phyloP scores from a whole-genome alignment of 2,329 filamentous ascomycete species.

The Alternaria ventricosa region DNA sequence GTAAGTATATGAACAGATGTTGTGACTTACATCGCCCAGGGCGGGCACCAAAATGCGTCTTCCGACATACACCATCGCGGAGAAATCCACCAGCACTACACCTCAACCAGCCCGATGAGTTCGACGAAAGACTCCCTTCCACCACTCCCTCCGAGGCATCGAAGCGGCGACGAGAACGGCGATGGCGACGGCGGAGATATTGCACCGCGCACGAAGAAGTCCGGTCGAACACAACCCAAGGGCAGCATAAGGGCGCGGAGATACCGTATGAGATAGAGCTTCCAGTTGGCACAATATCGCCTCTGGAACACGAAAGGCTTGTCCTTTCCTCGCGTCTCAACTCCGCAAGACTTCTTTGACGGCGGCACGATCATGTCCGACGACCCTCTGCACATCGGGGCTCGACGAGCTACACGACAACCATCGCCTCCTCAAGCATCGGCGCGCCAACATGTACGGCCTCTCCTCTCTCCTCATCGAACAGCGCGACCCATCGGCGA shows the following conservation, averaged over 20 bases:
- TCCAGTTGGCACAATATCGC: background rate
- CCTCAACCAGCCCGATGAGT: background rate
- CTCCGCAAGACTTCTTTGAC: background rate
- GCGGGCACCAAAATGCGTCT: background rate
- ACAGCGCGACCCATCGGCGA: background rate
- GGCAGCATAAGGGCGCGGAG: background rate
- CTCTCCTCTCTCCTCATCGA: background rate
- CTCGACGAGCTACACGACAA: background rate
- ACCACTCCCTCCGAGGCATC: background rate
- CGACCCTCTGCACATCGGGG: background rate
- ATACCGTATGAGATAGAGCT: background rate
- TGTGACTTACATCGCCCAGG: background rate
- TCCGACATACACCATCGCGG: background rate
- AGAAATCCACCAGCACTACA: background rate
- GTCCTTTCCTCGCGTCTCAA: background rate
- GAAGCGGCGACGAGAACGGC: background rate
- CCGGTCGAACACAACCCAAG: background rate
- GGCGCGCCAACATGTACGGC: background rate
- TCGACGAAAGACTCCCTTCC: background rate
- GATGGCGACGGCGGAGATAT: background rate
- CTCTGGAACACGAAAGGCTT: background rate
- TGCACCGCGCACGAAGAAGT: background rate
- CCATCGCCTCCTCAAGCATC: background rate
- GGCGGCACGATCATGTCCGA: background rate
- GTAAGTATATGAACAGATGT: background rate